Conservation (phyloP, 2,329 filamentous ascomycete species). For the Colletotrichum orchidophilum region DNA sequence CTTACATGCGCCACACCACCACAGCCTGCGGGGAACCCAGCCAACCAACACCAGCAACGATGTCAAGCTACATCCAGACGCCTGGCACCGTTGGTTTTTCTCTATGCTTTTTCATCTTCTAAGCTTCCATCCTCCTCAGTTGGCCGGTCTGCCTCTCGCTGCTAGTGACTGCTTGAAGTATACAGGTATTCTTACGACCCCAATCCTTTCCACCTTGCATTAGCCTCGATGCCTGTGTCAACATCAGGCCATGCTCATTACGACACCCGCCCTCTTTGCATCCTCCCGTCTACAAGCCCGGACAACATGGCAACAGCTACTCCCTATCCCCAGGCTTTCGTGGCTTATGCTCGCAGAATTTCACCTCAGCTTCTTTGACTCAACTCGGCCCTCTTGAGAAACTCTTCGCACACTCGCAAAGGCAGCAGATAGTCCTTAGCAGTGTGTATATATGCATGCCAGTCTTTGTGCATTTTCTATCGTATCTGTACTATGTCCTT, state of each 20-base stretch:
- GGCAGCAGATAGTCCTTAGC: too few relatives aligned
- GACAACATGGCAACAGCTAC: too few relatives aligned
- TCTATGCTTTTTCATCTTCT: not conserved
- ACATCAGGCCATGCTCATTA: not conserved
- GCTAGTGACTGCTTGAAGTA: too few relatives aligned
- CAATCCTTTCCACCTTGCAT: too few relatives aligned
- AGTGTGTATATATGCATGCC: constrained; percentile 9
- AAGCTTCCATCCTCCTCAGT: not conserved
- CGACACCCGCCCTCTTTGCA: not conserved
- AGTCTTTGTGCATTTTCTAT: constrained; percentile 34
- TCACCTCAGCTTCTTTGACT: not conserved
- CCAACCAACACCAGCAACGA: not conserved
- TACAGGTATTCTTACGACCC: too few relatives aligned
- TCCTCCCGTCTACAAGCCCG: too few relatives aligned
- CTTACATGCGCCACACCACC: constrained; percentile 2
- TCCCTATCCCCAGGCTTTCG: too few relatives aligned
- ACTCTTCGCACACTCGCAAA: too few relatives aligned
- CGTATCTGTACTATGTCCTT: constrained; percentile 7
- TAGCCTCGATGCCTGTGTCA: not conserved
- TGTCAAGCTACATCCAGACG: constrained; percentile 5
- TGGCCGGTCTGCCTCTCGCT: too few relatives aligned
- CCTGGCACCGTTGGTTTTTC: not conserved
- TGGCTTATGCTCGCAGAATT: not conserved
- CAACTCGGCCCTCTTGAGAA: not conserved
- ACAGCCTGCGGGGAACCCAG: not conserved